These are phyloP conservation scores for Auriscalpium orientale DNA, from an alignment of 768 basidiomycete species.

Conservation along the genomic window DNA sequence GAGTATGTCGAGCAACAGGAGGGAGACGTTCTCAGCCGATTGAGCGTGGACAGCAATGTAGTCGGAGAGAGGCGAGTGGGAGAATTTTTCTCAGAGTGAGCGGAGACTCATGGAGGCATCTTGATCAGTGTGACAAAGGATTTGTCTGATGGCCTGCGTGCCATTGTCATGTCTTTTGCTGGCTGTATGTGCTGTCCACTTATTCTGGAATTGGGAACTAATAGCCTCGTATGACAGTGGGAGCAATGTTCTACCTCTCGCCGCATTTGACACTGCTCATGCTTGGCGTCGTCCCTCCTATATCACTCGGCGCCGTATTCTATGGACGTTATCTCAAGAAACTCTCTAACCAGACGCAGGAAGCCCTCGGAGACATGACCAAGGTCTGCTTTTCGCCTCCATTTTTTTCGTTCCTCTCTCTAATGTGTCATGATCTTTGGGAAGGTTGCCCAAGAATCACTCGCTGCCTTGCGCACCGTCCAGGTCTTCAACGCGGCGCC, in stretches of 20 bases:
- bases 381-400: conserved; percentile 31
- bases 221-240: conserved; percentile 40
- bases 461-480: conserved; percentile 80
- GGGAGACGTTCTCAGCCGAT: conserved; percentile 86
- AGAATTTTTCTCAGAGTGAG: no score
- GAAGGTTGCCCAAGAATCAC: conserved; percentile 82
- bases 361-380: conserved; percentile 94
- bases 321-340: conserved; percentile 94
- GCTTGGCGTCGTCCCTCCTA: conserved; percentile 86
- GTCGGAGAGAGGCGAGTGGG: conserved; percentile 77
- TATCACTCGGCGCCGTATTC: conserved; percentile 82
- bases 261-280: conserved; percentile 85
- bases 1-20: conserved; percentile 90
- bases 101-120: no score
- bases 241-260: conserved; percentile 92
- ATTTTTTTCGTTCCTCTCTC: not conserved
- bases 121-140: conserved; percentile 60
- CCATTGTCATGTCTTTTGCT: conserved; percentile 88
- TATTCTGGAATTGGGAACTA: not conserved
- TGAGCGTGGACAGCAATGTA: conserved; percentile 87
- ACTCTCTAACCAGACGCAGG: conserved; percentile 87
- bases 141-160: conserved; percentile 72
- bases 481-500: conserved; percentile 84
- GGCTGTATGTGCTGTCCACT: conserved; percentile 53
- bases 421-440: not conserved